A percentile compares a stretch with the other conserved stretches of the same genome.
phyloP scores from a whole-genome alignment of 768 basidiomycete genomes.

The Lanmaoa rubissima region DNA sequence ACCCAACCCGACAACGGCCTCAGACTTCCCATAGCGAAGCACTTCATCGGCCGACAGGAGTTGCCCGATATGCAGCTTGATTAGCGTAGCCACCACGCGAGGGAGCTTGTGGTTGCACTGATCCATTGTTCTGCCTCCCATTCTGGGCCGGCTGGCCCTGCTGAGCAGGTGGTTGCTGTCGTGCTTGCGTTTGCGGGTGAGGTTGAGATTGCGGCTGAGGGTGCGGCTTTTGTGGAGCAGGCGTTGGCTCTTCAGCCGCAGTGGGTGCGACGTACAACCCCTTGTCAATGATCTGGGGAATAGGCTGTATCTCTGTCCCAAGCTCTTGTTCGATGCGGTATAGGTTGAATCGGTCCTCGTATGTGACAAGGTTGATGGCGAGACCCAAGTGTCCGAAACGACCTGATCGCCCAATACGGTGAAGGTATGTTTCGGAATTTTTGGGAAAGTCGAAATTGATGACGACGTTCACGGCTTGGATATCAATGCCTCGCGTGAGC shows the following conservation, averaged over 20 bases:
- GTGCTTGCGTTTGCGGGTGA: constrained; percentile 23
- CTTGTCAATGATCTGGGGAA: constrained; percentile 88
- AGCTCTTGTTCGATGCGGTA: constrained; percentile 99
- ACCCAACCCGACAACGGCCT: background rate
- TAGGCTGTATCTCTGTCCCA: constrained; percentile 96
- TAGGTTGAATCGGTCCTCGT: constrained; percentile 96
- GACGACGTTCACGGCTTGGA: constrained; percentile 99
- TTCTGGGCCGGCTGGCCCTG: constrained; percentile 25
- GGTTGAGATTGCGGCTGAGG: constrained; percentile 37
- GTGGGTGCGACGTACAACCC: constrained; percentile 89
- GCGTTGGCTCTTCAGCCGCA: constrained; percentile 42
- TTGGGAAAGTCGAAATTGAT: constrained; percentile 99
- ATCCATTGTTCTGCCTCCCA: constrained; percentile 29
- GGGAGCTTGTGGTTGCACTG: constrained; percentile 21
- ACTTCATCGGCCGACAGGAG: constrained; percentile 29
- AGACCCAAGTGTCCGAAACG: constrained; percentile 96
- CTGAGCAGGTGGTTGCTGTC: constrained; percentile 28
- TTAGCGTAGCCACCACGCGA: constrained; percentile 23
- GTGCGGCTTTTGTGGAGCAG: constrained; percentile 42
- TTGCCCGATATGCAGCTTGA: constrained; percentile 29
- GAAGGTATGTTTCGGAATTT: constrained; percentile 98
- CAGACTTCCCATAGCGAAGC: background rate
- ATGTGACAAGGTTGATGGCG: constrained; percentile 97
- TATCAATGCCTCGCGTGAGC: constrained; percentile 98
- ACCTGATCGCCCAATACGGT: constrained; percentile 96